Evolutionary conservation across 306 rosid species (phyloP).

Genomic region (Calophaca sinica): DNA sequence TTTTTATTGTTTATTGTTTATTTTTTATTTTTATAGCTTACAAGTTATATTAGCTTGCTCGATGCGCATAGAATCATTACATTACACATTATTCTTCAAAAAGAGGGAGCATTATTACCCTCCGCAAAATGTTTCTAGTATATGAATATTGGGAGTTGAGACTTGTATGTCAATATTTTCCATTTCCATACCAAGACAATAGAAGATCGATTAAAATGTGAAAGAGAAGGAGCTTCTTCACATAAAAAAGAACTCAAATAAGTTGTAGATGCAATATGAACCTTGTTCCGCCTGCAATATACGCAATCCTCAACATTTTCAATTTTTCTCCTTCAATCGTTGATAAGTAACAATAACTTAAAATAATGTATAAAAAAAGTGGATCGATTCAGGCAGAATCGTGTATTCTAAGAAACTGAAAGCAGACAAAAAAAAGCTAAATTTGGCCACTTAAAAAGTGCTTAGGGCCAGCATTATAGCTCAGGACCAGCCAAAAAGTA

Average conservation of each 20-base stretch:
- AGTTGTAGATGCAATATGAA: neutral
- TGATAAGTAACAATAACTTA: neutral
- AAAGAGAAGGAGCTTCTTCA: too few species aligned
- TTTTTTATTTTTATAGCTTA: too few species aligned
- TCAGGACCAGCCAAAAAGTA: neutral
- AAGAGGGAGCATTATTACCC: too few species aligned
- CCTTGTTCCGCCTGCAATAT: neutral
- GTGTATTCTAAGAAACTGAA: constrained; percentile 22
- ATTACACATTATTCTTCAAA: too few species aligned
- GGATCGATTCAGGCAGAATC: neutral
- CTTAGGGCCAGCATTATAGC: neutral
- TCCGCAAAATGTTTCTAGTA: too few species aligned
- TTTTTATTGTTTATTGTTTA: too few species aligned
- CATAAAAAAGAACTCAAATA: neutral
- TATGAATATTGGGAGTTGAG: too few species aligned
- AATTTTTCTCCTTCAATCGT: neutral
- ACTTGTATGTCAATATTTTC: too few species aligned
- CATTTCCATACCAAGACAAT: too few species aligned
- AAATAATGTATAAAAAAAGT: neutral
- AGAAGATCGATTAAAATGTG: neutral
- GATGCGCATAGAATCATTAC: too few species aligned
- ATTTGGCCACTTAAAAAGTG: neutral
- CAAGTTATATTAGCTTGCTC: too few species aligned
- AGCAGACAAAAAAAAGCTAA: constrained; percentile 4
- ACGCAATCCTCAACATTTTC: neutral